Base-by-base conservation (phyloP, 495 filamentous ascomycete genomes). In the Hypoxylon rickii region DNA sequence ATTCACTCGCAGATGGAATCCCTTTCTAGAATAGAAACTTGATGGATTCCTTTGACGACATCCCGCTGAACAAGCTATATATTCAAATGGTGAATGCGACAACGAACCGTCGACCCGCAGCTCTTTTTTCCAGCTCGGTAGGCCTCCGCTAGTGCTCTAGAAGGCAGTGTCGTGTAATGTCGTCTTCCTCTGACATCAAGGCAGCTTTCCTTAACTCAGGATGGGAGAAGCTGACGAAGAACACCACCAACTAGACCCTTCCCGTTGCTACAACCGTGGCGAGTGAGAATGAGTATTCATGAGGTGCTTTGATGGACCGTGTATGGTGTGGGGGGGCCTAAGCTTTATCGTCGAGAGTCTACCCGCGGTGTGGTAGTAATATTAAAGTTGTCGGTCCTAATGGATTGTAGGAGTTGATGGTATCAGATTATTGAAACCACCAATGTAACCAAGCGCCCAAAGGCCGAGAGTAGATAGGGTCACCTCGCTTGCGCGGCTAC, bases 341-440 rank as follows among this genome's bases (percentile, higher is more conserved):
- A 67, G 65, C 58, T 69, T 66, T 51, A 24, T 20, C 32, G 13
- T 39, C 34, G 33, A 48, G 46, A 47, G 41, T 51, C 40, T 39
- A 51, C 17, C 38, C 16, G 32, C 20, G 48, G 40, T 44, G 40
- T 24, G 11, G 8, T 29, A 49, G 21, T 49, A 55, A 18, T 45
- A 64, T 33, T 51, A 64, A 32, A 48, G 39, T 54, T 63, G 53
- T 58, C 43, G 32, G 44, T 37, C 43, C 29, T 39, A 47, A 62
- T 57, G 47, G 47, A 52, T 47, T 52, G 46, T 40, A 41, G 42
- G 31, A 54, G 34, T 41, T 40, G n/a, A 55, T 46, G 38, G 20
- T 34, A 26, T 2, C 26, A 26, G 48, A 44, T 44, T 34, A 49
- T 58, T 58, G 58, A 56, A 61, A 61, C 46, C 41, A 34, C 47